Evolutionary conservation across 768 basidiomycete species (phyloP).

Genomic region (Crepidotus variabilis): DNA sequence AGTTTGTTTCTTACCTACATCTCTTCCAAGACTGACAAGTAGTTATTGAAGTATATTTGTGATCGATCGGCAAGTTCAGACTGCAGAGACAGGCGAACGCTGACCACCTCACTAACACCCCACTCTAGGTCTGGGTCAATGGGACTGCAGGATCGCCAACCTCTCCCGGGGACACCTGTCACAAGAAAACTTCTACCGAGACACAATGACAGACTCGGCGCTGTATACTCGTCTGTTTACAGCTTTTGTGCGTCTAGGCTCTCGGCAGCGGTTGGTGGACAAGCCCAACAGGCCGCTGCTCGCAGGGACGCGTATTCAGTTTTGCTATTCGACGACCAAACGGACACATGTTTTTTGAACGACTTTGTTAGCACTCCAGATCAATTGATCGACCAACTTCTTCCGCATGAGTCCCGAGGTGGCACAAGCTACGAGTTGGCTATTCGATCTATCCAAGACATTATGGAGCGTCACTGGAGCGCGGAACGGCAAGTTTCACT

Average conservation of each 20-base stretch:
- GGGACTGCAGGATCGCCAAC: neutral
- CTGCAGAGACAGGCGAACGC: neutral
- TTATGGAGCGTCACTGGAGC: slow-evolving; percentile 5
- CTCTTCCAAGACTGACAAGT: neutral
- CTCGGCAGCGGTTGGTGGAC: neutral
- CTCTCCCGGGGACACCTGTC: neutral
- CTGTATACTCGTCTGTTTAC: neutral
- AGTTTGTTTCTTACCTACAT: neutral
- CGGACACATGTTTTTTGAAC: neutral
- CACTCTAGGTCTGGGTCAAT: neutral
- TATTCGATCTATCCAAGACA: neutral
- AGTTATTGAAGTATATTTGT: slow-evolving; percentile 1
- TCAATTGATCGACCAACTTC: neutral
- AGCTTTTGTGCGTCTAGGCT: slow-evolving; percentile 1
- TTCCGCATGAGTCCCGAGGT: neutral
- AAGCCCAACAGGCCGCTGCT: neutral
- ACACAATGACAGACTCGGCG: slow-evolving; percentile 1
- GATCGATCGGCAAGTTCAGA: neutral
- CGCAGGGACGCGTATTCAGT: slow-evolving; percentile 3
- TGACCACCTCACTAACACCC: neutral
- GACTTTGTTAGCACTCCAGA: slow-evolving; percentile 1
- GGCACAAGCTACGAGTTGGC: slow-evolving; percentile 3
- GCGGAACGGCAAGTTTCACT: neutral
- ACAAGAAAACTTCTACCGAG: neutral
- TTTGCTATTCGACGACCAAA: neutral